A percentile compares a stretch with the other conserved stretches of the same genome.
Conservation (phyloP, 2,329 filamentous ascomycete species). For the Phaeosphaeriaceae sp. region DNA sequence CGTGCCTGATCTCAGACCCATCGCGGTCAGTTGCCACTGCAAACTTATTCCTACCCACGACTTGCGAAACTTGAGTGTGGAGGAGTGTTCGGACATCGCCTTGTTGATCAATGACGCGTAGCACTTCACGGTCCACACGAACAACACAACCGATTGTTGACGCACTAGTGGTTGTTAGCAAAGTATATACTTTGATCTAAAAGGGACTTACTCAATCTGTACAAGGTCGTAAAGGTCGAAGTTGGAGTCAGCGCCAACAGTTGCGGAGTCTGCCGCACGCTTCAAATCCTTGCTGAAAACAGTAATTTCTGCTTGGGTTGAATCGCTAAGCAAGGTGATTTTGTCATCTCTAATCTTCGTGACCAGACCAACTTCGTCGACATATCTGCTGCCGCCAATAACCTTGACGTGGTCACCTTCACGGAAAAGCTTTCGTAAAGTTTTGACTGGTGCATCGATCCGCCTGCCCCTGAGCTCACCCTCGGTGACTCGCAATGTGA, state of each 20-base stretch:
- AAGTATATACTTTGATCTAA: neutral
- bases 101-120: slow-evolving; percentile 89
- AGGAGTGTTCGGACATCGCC: slow-evolving; percentile 81
- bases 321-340: slow-evolving; percentile 91
- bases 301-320: slow-evolving; percentile 90
- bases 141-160: slow-evolving; percentile 92
- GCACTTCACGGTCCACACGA: slow-evolving; percentile 91
- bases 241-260: slow-evolving; percentile 82
- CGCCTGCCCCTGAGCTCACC: slow-evolving; percentile 81
- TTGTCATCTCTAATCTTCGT: slow-evolving; percentile 91
- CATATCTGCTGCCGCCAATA: slow-evolving; percentile 91
- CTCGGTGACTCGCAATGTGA: slow-evolving; percentile 83
- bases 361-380: slow-evolving; percentile 96
- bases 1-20: slow-evolving; percentile 88
- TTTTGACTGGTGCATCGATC: slow-evolving; percentile 92
- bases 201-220: slow-evolving; percentile 74
- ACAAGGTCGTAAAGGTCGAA: slow-evolving; percentile 93
- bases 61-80: slow-evolving; percentile 90
- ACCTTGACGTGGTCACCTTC: slow-evolving; percentile 98
- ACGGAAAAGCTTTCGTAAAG: slow-evolving; percentile 88
- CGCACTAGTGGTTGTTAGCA: slow-evolving; percentile 55
- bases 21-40: slow-evolving; percentile 92
- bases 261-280: slow-evolving; percentile 90
- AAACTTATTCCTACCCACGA: slow-evolving; percentile 79
- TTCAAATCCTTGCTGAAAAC: slow-evolving; percentile 97